phyloP scores from a whole-genome alignment of 148 eudicot species.

The Arctostaphylos glauca region DNA sequence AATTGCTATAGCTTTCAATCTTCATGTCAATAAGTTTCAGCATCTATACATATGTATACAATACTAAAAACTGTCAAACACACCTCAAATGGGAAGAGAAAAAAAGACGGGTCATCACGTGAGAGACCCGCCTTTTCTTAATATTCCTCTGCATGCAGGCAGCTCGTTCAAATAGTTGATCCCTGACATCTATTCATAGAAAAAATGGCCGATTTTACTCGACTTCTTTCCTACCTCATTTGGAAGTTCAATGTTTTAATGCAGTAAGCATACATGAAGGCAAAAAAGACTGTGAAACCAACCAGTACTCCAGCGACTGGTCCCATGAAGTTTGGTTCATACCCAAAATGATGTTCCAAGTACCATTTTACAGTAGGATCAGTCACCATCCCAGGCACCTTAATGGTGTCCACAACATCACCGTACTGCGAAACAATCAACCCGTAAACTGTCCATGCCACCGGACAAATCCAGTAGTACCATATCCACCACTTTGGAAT shows the following conservation, averaged over 20 bases:
- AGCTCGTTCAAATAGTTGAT: too few relatives aligned
- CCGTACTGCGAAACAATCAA: slow-evolving; percentile 82
- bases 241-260: slow-evolving; percentile 87
- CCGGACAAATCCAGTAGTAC: slow-evolving; percentile 97
- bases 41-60: background rate
- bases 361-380: slow-evolving; percentile 49
- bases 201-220: background rate
- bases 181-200: background rate
- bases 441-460: slow-evolving; percentile 96
- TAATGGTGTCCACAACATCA: slow-evolving; percentile 47
- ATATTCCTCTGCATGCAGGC: too few relatives aligned
- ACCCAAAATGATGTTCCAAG: slow-evolving; percentile 63
- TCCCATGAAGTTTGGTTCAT: slow-evolving; percentile 65
- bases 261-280: slow-evolving; percentile 81
- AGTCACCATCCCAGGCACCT: slow-evolving; percentile 38
- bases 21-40: background rate
- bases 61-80: background rate
- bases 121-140: too few relatives aligned
- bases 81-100: too few relatives aligned
- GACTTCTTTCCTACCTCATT: slow-evolving; percentile 43
- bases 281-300: slow-evolving; percentile 77
- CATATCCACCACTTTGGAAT: slow-evolving; percentile 98
- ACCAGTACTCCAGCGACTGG: slow-evolving; percentile 72
- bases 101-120: too few relatives aligned
- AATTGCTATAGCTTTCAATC: background rate